Evolutionary conservation across 2,329 filamentous ascomycete genomes (phyloP), one percentile per base, ranked within the genome.

Genomic region (Mycocentrospora acerina): DNA sequence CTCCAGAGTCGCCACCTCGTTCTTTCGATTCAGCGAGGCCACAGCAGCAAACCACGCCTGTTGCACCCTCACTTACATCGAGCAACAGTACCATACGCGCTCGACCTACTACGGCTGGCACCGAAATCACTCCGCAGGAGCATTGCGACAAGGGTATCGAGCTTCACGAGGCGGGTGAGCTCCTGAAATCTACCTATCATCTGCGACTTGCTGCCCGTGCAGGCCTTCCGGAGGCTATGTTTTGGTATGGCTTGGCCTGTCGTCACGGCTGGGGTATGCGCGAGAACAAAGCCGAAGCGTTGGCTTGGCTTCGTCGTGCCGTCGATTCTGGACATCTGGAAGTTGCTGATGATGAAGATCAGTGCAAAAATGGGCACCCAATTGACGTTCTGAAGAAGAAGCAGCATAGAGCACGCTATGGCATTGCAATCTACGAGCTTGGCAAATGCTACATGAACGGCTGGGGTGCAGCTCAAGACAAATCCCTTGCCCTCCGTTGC

Each of bases 181-280:
- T 95, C 19, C 90, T 90, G 48, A 90, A 97, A 67, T 97, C 91
- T 0, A 97, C 93, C 0, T 98, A 97, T 62, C 93, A 98, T 63
- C 78, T 98, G 29, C 86, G 93, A 24, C 80, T 95, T 43, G 93
- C 93, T 4, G 91, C 93, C 1, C 83, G 84, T 55, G 84, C 88
- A 40, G 88, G 89, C 31, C 81, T 95, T 41, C 88, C 93, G 1
- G 95, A 91, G 0, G 93, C 86, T 15, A 98, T 98, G 93, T 80
- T 98, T 10, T 76, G 97, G 22, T 98, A 96, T 66, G 93, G 91
- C 4, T 77, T 98, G 24, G 93, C 93, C 9, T 97, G 91, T 62
- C 81, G 93, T 33, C 93, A 98, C 62, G 93, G 93, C 32, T 98
- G 93, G 93, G 93, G 93, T 13, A 96, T 97, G 88, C 84, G 90